Evolutionary conservation across 176 grass and related monocot genomes (phyloP).

Genomic region (Avena eriantha): DNA sequence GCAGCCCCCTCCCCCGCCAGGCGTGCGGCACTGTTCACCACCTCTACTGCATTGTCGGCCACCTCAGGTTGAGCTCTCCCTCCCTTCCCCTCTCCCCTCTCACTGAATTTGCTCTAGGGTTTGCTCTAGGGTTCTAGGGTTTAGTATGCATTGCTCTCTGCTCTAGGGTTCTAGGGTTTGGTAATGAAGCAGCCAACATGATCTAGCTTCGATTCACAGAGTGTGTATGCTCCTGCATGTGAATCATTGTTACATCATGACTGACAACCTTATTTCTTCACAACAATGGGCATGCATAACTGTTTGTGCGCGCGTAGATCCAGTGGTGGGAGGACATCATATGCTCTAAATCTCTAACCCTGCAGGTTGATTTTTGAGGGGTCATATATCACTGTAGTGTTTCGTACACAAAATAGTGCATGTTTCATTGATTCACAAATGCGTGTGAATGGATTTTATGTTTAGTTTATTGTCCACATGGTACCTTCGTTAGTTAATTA

Average conservation of each 20-base stretch:
- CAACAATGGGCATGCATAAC: slow-evolving; percentile 12
- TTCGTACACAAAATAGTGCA: background rate
- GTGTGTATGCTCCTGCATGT: background rate
- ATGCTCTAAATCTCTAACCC: background rate
- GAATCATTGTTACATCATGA: slow-evolving; percentile 63
- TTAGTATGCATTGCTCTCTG: too few species aligned
- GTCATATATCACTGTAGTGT: background rate
- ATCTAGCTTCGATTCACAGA: slow-evolving; percentile 58
- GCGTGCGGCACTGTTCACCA: too few species aligned
- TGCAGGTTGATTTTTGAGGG: background rate
- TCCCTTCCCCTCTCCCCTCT: too few species aligned
- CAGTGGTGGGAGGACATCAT: too few species aligned
- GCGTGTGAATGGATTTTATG: background rate
- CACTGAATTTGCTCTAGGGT: too few species aligned
- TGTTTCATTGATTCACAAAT: background rate
- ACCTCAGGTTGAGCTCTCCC: too few species aligned
- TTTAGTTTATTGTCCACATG: background rate
- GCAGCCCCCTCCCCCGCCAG: too few species aligned
- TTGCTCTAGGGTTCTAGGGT: too few species aligned
- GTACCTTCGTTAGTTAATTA: background rate
- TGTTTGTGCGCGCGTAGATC: background rate
- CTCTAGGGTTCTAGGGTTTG: too few species aligned
- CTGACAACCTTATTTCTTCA: slow-evolving; percentile 70
- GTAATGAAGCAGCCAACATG: slow-evolving; percentile 84
- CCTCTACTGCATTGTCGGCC: too few species aligned